These are phyloP conservation scores for Digitaria exilis DNA, from an alignment of 202 grass and related monocot genomes.

Conservation along the genomic window DNA sequence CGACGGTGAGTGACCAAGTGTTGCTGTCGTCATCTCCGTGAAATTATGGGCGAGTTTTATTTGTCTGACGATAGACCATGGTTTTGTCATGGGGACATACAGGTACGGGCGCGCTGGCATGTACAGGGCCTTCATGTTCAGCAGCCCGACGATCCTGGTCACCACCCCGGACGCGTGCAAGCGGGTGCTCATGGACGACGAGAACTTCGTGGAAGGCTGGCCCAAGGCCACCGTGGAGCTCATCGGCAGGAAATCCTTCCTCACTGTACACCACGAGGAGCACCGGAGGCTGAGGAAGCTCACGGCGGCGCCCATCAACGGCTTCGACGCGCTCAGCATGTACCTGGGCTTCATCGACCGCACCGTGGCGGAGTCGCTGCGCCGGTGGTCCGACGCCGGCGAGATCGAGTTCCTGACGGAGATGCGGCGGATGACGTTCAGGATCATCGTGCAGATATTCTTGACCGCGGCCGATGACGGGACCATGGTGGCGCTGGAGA, in stretches of 20 bases:
- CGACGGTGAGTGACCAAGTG: slow-evolving; percentile 44
- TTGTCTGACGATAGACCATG: background rate
- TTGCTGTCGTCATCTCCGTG: too few species aligned
- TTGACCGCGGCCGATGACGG: slow-evolving; percentile 47
- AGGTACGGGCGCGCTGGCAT: slow-evolving; percentile 72
- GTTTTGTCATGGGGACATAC: background rate
- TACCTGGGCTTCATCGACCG: slow-evolving; percentile 79
- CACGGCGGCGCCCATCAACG: slow-evolving; percentile 71
- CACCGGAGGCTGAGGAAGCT: slow-evolving; percentile 68
- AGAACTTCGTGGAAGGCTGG: slow-evolving; percentile 63
- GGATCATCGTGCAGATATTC: slow-evolving; percentile 94
- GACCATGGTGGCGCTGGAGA: slow-evolving; percentile 53
- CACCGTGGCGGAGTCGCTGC: slow-evolving; percentile 49
- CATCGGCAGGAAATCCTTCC: slow-evolving; percentile 76
- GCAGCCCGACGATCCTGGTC: slow-evolving; percentile 69
- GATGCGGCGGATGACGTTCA: slow-evolving; percentile 75
- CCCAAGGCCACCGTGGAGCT: slow-evolving; percentile 68
- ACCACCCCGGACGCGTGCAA: slow-evolving; percentile 63
- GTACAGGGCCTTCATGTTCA: slow-evolving; percentile 92
- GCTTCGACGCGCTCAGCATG: slow-evolving; percentile 61
- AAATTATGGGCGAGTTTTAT: too few species aligned
- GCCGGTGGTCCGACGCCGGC: background rate
- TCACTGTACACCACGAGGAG: slow-evolving; percentile 62
- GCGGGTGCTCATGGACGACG: slow-evolving; percentile 86
- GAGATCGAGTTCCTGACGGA: slow-evolving; percentile 80